Evolutionary conservation across 805 yeast genomes (phyloP), one percentile per base, ranked within the genome.

Genomic region (Candida boleticola): DNA sequence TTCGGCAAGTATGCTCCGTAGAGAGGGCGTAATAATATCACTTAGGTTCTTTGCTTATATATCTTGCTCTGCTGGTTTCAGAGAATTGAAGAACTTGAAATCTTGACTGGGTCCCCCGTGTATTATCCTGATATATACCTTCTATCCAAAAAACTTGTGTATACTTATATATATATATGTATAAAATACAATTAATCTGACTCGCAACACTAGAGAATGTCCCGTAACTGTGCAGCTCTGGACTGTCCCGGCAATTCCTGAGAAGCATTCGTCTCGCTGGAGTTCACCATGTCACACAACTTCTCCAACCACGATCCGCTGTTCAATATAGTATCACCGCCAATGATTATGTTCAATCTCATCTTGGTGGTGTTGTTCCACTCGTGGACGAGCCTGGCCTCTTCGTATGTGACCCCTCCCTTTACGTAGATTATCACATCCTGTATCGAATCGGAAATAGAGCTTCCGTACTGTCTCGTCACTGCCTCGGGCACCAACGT

Each of bases 371-470:
- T 67, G 22, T 64, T 64, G 54, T 84, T 83, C 48, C 89, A 71
- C 46, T 89, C 86, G 41, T 85, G 80, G 3, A 90, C 80, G 19
- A 89, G 64, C 47, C 97, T 76, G 0, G 95, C 87, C 60, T 93
- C 99, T 61, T 92, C 98, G 58, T 80, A 89, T 1, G 98, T 92
- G 2, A 78, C 84, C 13, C 99, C 99, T 4, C 97, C 98, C 39
- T 88, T 79, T 40, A 85, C 64, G 56, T 81, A 86, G 1, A 86
- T 67, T 3, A 86, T 73, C n/a, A 86, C 67, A 51, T 85, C 90
- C 52, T 83, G 86, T 1, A 77, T 71, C 21, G 70, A 66, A 27
- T 52, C 40, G 42, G 54, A 43, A 1, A 41, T 29, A 16, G 45
- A 29, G 13, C 17, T 35, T 2, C 65, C 64, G 43, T 59, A 60